Percentiles rank a stretch among this genome's conserved stretches.
Conservation (phyloP, 2,329 filamentous ascomycete genomes). For the Monilinia aucupariae region DNA sequence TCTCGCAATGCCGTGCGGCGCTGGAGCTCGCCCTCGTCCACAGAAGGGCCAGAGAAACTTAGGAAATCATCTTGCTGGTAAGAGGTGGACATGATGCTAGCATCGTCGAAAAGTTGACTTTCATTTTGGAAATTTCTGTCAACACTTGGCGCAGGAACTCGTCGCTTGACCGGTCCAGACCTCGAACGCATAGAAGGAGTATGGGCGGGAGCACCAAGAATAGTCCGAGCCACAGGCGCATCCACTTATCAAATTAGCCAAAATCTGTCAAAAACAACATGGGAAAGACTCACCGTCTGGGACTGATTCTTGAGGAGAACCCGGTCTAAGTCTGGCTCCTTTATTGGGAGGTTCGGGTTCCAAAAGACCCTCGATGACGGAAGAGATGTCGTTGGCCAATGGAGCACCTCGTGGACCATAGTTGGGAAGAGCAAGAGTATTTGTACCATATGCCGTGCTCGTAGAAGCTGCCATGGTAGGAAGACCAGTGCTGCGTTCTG, state of each 20-base stretch:
- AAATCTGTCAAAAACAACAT: background rate
- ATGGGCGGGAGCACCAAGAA: background rate
- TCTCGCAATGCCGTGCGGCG: slow-evolving; percentile 1
- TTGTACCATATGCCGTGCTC: slow-evolving; percentile 32
- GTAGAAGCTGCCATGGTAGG: slow-evolving; percentile 24
- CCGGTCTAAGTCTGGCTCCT: background rate
- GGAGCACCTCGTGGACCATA: slow-evolving; percentile 16
- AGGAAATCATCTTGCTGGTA: slow-evolving; percentile 15
- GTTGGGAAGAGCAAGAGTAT: slow-evolving; percentile 22
- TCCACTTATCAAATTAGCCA: slow-evolving; percentile 10
- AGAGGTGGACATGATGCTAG: slow-evolving; percentile 33
- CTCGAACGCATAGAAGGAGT: slow-evolving; percentile 8
- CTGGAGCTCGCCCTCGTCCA: slow-evolving; percentile 17
- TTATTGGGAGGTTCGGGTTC: slow-evolving; percentile 15
- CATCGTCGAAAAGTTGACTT: slow-evolving; percentile 35
- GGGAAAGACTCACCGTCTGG: slow-evolving; percentile 1
- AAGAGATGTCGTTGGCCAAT: slow-evolving; percentile 19
- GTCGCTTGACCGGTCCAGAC: background rate
- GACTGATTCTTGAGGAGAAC: background rate
- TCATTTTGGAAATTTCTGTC: slow-evolving; percentile 37
- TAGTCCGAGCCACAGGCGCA: background rate
- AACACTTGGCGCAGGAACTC: background rate
- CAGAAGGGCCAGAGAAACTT: background rate
- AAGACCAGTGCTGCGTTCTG: slow-evolving; percentile 13
- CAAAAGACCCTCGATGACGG: slow-evolving; percentile 23